Evolutionary conservation across 345 rosid species (phyloP).

Genomic region (Salix purpurea): DNA sequence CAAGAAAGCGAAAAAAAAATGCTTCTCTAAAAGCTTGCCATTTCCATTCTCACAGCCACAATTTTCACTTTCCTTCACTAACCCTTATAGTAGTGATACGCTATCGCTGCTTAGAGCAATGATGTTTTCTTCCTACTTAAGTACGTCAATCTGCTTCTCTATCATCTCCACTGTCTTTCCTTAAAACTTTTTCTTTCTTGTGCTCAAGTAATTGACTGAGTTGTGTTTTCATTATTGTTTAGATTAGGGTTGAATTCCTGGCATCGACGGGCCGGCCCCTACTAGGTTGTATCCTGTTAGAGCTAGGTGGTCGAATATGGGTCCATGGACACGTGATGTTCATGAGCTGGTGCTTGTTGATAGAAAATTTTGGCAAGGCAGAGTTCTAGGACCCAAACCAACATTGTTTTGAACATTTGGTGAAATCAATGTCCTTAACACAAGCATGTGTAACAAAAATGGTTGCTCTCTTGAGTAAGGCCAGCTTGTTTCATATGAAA

Average conservation of each 20-base stretch:
- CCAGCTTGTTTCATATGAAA: neutral
- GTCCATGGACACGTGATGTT: conserved; percentile 46
- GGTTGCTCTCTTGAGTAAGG: neutral
- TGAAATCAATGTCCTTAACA: neutral
- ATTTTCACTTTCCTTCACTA: neutral
- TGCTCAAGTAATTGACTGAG: conserved; percentile 4
- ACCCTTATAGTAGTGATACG: conserved; percentile 5
- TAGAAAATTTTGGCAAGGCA: neutral
- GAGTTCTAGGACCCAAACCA: neutral
- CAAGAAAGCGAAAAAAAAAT: conserved; percentile 19
- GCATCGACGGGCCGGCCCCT: conserved; percentile 52
- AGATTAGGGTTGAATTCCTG: conserved; percentile 21
- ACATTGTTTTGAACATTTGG: neutral
- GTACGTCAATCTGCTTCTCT: neutral
- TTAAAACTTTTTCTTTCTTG: neutral
- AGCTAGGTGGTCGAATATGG: conserved; percentile 36
- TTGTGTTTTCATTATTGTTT: conserved; percentile 14
- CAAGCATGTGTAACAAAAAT: neutral
- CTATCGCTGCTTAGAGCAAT: conserved; percentile 12
- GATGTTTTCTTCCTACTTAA: neutral
- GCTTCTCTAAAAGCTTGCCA: conserved; percentile 7
- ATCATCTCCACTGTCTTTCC: neutral
- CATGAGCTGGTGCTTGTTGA: conserved; percentile 29
- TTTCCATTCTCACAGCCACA: conserved; percentile 12
- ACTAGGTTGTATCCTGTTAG: conserved; percentile 31